phyloP scores from a whole-genome alignment of 2,329 filamentous ascomycete genomes.

The Tolypocladium inflatum region DNA sequence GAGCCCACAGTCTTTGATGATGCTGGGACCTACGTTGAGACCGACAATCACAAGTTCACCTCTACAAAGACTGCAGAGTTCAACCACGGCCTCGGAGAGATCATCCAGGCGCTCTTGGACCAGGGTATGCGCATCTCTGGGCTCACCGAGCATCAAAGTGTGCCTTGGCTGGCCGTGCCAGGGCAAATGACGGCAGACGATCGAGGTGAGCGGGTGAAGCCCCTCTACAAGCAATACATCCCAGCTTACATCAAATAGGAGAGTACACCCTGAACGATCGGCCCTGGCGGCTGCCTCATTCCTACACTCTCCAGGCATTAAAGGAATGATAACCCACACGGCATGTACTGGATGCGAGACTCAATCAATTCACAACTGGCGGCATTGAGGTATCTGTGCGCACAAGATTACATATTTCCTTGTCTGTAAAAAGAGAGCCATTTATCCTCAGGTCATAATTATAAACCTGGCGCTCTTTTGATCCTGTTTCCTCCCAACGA shows the following conservation, averaged over 20 bases:
- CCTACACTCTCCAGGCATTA: constrained; percentile 7
- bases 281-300: constrained; percentile 5
- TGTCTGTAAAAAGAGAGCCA: too few species aligned
- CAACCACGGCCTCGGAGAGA: constrained; percentile 8
- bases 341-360: too few species aligned
- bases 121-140: constrained; percentile 4
- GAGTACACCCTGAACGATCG: constrained; percentile 5
- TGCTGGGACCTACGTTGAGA: constrained; percentile 4
- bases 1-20: constrained; percentile 3
- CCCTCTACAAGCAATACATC: too few species aligned
- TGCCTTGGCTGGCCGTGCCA: constrained; percentile 4
- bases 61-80: constrained; percentile 4
- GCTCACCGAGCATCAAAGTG: constrained; percentile 7
- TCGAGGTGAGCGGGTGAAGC: constrained; percentile 1
- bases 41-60: neutral
- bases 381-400: too few species aligned
- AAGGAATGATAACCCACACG: neutral
- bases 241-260: neutral
- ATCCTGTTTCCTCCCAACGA: too few species aligned
- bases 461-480: too few species aligned
- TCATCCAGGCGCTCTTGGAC: constrained; percentile 7
- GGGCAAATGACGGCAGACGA: constrained; percentile 3
- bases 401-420: too few species aligned
- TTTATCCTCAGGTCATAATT: too few species aligned
- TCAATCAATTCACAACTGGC: too few species aligned